Conservation (phyloP, 176 grass and related monocot genomes). For the Oryza officinalis region DNA sequence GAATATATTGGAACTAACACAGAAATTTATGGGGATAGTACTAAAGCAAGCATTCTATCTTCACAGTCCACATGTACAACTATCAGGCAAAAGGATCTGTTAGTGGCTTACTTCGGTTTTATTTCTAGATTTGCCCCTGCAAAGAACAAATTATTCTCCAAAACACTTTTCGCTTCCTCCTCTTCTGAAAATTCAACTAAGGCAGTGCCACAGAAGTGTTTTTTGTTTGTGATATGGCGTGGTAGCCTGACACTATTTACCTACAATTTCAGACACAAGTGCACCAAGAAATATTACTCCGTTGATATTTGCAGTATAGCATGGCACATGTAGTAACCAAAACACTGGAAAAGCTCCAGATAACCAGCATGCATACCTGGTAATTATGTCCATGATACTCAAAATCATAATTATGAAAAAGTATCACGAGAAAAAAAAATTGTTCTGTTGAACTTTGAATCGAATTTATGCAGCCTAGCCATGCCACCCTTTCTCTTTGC, state of each 20-base stretch:
- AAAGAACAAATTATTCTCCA: constrained; percentile 49
- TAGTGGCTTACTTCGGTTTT: constrained; percentile 61
- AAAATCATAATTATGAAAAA: not conserved
- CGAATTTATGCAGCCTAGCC: not conserved
- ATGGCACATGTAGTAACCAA: not conserved
- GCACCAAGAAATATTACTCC: not conserved
- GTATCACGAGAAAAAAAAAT: not conserved
- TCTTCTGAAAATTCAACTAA: constrained; percentile 85
- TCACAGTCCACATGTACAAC: not conserved
- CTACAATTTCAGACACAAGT: constrained; percentile 32
- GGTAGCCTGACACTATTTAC: constrained; percentile 84
- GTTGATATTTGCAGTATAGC: not conserved
- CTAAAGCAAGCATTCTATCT: not conserved
- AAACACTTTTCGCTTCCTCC: constrained; percentile 53
- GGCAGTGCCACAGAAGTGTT: constrained; percentile 66
- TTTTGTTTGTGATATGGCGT: constrained; percentile 68
- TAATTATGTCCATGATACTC: constrained; percentile 2
- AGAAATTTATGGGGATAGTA: not conserved
- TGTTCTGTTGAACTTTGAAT: not conserved
- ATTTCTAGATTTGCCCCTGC: constrained; percentile 56
- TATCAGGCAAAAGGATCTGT: not conserved
- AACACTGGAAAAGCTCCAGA: not conserved
- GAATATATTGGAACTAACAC: not conserved
- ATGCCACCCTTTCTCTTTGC: not conserved
- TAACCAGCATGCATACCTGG: not conserved